Conservation (phyloP, 2,329 filamentous ascomycete species). For the Fusarium marasasianum region DNA sequence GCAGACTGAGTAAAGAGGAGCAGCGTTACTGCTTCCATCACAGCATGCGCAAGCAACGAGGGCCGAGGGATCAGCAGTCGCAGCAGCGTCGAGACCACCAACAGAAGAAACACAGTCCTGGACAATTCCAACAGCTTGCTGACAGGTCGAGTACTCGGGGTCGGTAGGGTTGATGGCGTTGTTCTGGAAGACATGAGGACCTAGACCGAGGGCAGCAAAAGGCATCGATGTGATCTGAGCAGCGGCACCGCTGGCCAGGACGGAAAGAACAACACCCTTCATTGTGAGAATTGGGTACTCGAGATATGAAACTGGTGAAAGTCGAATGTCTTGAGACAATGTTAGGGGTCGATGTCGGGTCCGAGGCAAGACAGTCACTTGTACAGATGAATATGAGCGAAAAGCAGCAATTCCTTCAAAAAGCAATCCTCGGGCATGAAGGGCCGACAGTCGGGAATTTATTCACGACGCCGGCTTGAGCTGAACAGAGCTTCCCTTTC, state of each 20-base stretch:
- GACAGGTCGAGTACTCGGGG: constrained; percentile 40
- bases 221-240: constrained; percentile 41
- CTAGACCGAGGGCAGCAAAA: constrained; percentile 18
- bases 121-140: constrained; percentile 32
- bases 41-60: constrained; percentile 46
- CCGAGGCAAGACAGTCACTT: constrained; percentile 13
- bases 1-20: constrained; percentile 43
- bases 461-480: constrained; percentile 18
- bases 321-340: constrained; percentile 3
- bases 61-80: constrained; percentile 34
- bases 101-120: constrained; percentile 33
- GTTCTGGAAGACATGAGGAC: constrained; percentile 34
- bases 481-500: constrained; percentile 15
- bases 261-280: constrained; percentile 36
- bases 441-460: constrained; percentile 26
- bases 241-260: constrained; percentile 38
- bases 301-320: neutral
- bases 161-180: constrained; percentile 40
- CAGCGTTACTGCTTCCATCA: constrained; percentile 27
- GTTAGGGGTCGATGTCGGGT: neutral
- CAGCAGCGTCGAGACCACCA: constrained; percentile 39
- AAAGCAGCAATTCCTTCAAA: constrained; percentile 8
- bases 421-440: neutral
- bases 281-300: constrained; percentile 27
- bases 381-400: constrained; percentile 8